phyloP scores from a whole-genome alignment of 768 basidiomycete species.

The Hygrophoropsis aurantiaca region DNA sequence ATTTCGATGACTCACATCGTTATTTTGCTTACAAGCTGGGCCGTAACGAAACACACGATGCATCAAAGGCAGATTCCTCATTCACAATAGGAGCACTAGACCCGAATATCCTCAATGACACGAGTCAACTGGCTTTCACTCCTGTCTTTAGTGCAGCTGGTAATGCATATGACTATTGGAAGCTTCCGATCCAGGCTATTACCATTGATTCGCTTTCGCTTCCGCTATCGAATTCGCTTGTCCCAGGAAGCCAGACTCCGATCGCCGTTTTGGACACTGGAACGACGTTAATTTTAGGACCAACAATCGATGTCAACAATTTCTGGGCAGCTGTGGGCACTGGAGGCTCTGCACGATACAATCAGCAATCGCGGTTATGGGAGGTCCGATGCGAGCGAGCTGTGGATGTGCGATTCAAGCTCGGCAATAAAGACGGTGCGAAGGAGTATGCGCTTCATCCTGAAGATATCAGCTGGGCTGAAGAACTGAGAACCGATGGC shows the following conservation, averaged over 20 bases:
- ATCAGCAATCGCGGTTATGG: conserved; percentile 40
- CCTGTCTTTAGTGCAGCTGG: conserved; percentile 38
- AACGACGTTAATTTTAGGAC: conserved; percentile 56
- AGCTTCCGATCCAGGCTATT: conserved; percentile 46
- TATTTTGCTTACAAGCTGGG: conserved; percentile 56
- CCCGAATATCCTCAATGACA: conserved; percentile 29
- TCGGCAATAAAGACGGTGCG: conserved; percentile 36
- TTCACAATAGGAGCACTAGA: conserved; percentile 57
- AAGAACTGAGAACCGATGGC: conserved; percentile 35
- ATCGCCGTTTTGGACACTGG: conserved; percentile 67
- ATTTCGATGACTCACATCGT: conserved; percentile 36
- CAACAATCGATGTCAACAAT: conserved; percentile 48
- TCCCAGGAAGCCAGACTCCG: conserved; percentile 38
- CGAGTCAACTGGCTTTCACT: conserved; percentile 33
- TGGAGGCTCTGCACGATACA: conserved; percentile 37
- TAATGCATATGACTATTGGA: conserved; percentile 55
- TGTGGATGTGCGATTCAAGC: conserved; percentile 44
- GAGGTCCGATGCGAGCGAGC: conserved; percentile 50
- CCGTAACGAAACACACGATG: conserved; percentile 21
- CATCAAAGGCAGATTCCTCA: conserved; percentile 35
- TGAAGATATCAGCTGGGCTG: conserved; percentile 51
- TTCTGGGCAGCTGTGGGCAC: conserved; percentile 50
- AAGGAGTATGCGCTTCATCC: conserved; percentile 49
- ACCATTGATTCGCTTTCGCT: conserved; percentile 44
- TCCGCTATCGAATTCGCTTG: conserved; percentile 43